Evolutionary conservation across 1,284 basidiomycete genomes (phyloP), one percentile per base, ranked within the genome.

Genomic region (Ustilago crameri): DNA sequence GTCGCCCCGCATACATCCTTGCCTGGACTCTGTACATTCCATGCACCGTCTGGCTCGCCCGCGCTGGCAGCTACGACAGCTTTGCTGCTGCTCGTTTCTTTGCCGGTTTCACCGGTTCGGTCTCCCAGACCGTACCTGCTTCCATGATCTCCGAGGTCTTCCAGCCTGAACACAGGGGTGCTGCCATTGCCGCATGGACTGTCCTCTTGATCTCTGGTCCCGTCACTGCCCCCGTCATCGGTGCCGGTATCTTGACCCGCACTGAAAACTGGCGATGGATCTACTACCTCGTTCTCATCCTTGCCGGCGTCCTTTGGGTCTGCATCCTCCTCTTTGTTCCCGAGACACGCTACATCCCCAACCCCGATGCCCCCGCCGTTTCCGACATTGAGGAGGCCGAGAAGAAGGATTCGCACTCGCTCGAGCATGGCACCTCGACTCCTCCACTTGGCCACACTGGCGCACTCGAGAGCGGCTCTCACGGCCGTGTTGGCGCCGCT

Each of bases 11-110:
- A 8, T 83, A 82, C 69, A 56, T 84, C 42, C 38, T 84, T 46
- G 80, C 80, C n/a, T 82, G 82, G 44, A 54, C 76, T 3, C 74
- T 84, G 24, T 84, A 81, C 72, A 63, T 84, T 14, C 82, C 81
- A 0, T 80, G 78, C 54, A 74, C 73, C 15, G 60, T 84, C 30
- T 84, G 84, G 83, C 64, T 79, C 46, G 77, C 82, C 0, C 58
- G 77, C 9, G 73, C 80, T 2, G 63, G 67, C 3, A 62, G 57
- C 47, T 74, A 38, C 58, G 42, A 67, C 46, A 66, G 60, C 60
- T 77, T 77, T 37, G 54, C 60, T 35, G 66, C 73, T 7, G 75
- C 66, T 15, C 60, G 73, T 18, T 77, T 60, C 63, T 75, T 70
- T 48, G 65, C 69, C 17, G 74, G 74, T 23, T 76, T 76, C 51